Conservation (phyloP, 148 eudicot species). For the Tetragonia tetragonoides region DNA sequence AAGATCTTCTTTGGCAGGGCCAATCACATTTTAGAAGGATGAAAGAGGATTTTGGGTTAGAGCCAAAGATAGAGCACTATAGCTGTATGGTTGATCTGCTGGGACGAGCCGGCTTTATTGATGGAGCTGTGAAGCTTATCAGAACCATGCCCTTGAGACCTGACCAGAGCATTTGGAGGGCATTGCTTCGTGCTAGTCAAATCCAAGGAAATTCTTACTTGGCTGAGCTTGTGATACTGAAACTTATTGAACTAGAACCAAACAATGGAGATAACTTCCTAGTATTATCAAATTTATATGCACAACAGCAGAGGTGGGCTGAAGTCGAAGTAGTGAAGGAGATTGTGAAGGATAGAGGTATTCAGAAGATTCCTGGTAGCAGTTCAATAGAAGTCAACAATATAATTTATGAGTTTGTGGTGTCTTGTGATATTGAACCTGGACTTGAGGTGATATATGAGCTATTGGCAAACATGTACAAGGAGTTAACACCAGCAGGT, state of each 20-base stretch:
- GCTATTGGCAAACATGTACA: slow-evolving; percentile 21
- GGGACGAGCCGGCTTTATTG: slow-evolving; percentile 26
- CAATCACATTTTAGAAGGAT: slow-evolving; percentile 32
- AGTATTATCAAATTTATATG: slow-evolving; percentile 30
- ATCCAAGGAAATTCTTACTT: slow-evolving; percentile 18
- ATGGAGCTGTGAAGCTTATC: slow-evolving; percentile 36
- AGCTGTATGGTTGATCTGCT: slow-evolving; percentile 47
- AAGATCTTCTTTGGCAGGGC: slow-evolving; percentile 34
- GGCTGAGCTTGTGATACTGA: slow-evolving; percentile 28
- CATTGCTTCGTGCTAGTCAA: slow-evolving; percentile 34
- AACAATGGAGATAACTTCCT: slow-evolving; percentile 35
- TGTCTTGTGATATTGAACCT: slow-evolving; percentile 26
- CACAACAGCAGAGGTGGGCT: slow-evolving; percentile 29
- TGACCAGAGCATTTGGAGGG: slow-evolving; percentile 40
- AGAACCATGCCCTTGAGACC: slow-evolving; percentile 27
- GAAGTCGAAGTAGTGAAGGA: slow-evolving; percentile 30
- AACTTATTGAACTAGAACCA: slow-evolving; percentile 39
- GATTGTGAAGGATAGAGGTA: slow-evolving; percentile 26
- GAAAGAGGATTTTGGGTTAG: slow-evolving; percentile 29
- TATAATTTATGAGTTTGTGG: slow-evolving; percentile 31
- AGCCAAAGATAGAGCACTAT: slow-evolving; percentile 40
- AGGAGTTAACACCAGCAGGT: slow-evolving; percentile 11
- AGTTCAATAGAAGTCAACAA: slow-evolving; percentile 34
- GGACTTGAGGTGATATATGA: slow-evolving; percentile 25
- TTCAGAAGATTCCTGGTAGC: slow-evolving; percentile 34